phyloP scores from a whole-genome alignment of 2,329 filamentous ascomycete species.

The Ophiostoma australiae region DNA sequence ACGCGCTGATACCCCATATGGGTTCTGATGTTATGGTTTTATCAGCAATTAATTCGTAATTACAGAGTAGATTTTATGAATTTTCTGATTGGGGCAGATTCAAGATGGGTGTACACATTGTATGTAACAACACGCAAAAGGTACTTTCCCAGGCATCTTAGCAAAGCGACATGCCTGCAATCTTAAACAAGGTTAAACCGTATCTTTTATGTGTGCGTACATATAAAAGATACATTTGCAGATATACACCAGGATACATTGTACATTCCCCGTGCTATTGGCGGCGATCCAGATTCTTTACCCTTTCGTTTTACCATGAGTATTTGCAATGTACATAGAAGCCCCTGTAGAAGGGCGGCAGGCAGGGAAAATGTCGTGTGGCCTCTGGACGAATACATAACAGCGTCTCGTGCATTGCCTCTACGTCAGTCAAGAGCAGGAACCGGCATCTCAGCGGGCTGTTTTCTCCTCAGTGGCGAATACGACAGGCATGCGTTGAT shows the following conservation, averaged over 20 bases:
- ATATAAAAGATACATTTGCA: background rate
- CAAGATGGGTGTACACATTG: background rate
- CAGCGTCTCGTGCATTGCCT: background rate
- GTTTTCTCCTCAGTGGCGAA: conserved; percentile 6
- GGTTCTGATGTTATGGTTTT: background rate
- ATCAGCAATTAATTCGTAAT: background rate
- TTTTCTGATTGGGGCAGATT: background rate
- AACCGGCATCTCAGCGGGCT: conserved; percentile 3
- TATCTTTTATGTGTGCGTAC: background rate
- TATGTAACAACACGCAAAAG: background rate
- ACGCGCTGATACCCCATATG: conserved; percentile 16
- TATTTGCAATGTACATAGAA: no score
- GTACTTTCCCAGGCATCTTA: background rate
- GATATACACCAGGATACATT: background rate
- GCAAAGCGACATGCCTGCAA: background rate
- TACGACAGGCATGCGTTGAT: background rate
- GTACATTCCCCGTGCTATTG: background rate
- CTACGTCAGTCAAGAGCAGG: background rate
- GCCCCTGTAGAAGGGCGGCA: background rate
- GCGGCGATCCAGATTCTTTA: background rate
- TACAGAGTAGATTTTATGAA: no score
- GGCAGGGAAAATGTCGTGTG: background rate
- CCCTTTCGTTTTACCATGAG: no score
- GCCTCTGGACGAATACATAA: no score
- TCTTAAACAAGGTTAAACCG: background rate